Evolutionary conservation across 257 asterid species (phyloP), one percentile per base, ranked within the genome.

Genomic region (Coffea canephora): DNA sequence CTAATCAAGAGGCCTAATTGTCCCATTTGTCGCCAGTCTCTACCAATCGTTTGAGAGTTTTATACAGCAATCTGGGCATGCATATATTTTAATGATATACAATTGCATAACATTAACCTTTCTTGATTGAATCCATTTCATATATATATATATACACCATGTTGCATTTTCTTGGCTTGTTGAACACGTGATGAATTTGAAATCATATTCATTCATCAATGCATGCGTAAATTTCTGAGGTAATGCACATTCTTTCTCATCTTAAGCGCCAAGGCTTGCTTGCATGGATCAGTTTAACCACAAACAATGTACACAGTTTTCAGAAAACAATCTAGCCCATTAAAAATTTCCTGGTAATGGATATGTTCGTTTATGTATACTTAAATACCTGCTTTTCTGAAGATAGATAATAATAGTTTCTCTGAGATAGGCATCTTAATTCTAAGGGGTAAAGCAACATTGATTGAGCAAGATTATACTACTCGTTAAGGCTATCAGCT

Each of bases 1-100:
- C n/a, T 76, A 62, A 34, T 45, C 36, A 36, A 62, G 55, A 76
- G 19, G 46, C 79, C 62, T 27, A 76, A 45, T 5, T 43, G 79
- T 48, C 71, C 79, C 79, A n/a, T 45, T n/a, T 76, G 79, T 62
- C 72, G 72, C 10, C 79, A 62, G 64, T 43, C 72, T 76, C 61
- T 76, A 10, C 36, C 79, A 25, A 19, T 62, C 36, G 72, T 64
- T 43, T 76, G 46, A 76, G 45, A 25, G 25, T 41, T 14, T 43
- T 43, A 1, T 21, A 43, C 2, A 45, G 21, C 2, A 45, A 19
- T 43, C 13, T 70, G 74, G 45, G 39, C 19, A 27, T n/a, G 0
- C 23, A 62, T 62, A 61, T 23, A 61, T 21, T 21, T 62, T 6
- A 21, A 61, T 7, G 6, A 62, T 23, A 62, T n/a, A 9, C 27